Conservation (phyloP, 352 stramenopile species). For the Phytophthora nicotianae region DNA sequence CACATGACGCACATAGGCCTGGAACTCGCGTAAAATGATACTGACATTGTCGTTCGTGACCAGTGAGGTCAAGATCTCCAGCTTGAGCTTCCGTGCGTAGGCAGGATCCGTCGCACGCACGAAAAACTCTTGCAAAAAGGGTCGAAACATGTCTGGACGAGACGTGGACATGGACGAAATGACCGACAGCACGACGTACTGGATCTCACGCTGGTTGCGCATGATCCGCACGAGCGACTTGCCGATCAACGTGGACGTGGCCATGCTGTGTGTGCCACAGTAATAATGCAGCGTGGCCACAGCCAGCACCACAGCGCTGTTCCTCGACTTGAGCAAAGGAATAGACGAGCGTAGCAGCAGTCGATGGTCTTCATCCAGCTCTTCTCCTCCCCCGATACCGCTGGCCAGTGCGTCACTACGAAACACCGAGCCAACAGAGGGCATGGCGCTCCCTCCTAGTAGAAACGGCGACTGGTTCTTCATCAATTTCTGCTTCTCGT, state of each 20-base stretch:
- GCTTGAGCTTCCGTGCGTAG: constrained; percentile 96
- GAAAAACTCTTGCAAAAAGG: constrained; percentile 98
- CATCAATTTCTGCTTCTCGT: constrained; percentile 24
- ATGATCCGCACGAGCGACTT: constrained; percentile 98
- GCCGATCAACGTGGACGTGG: constrained; percentile 91
- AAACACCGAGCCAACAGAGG: constrained; percentile 80
- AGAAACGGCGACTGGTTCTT: constrained; percentile 55
- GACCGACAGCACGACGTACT: constrained; percentile 96
- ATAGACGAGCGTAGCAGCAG: constrained; percentile 95
- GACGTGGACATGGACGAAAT: constrained; percentile 96
- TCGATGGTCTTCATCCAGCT: constrained; percentile 96
- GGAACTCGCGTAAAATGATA: constrained; percentile 95
- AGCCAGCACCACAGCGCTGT: constrained; percentile 96
- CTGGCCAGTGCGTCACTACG: constrained; percentile 69
- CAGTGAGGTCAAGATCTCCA: constrained; percentile 96
- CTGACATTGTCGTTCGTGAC: constrained; percentile 93
- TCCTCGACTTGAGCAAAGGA: constrained; percentile 96
- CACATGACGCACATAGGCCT: constrained; percentile 95
- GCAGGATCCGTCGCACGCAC: constrained; percentile 94
- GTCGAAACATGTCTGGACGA: constrained; percentile 95
- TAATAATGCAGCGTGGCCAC: constrained; percentile 98
- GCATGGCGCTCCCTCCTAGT: constrained; percentile 52
- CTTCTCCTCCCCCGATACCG: constrained; percentile 68
- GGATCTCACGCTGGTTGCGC: constrained; percentile 96
- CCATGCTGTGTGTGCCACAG: constrained; percentile 91